Evolutionary conservation across 441 rosid species (phyloP).

Genomic region (Aquilaria agallochum): DNA sequence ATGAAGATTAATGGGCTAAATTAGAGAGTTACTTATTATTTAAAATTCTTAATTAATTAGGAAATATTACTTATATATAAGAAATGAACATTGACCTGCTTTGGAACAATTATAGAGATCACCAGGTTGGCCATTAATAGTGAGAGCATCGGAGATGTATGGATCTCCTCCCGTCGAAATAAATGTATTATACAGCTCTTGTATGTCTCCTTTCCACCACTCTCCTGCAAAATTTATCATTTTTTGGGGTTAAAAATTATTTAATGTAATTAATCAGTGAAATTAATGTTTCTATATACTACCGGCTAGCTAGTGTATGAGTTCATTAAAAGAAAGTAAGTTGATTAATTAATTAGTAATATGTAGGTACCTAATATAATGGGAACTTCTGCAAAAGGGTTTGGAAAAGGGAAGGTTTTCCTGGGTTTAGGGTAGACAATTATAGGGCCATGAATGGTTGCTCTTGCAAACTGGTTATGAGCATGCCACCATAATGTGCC

Average conservation of each 20-base stretch:
- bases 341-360: too few species aligned
- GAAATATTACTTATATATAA: too few species aligned
- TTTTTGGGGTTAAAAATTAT: too few species aligned
- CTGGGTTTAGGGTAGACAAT: conserved; percentile 29
- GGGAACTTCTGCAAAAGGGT: conserved; percentile 18
- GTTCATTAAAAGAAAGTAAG: too few species aligned
- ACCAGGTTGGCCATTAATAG: conserved; percentile 44
- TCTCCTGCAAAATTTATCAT: conserved; percentile 17
- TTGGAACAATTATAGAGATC: conserved; percentile 30
- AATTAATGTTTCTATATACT: too few species aligned
- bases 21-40: too few species aligned
- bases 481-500: conserved; percentile 80
- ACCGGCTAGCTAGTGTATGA: too few species aligned
- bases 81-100: too few species aligned
- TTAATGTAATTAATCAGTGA: too few species aligned
- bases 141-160: conserved; percentile 30
- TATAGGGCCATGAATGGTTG: conserved; percentile 54
- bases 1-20: too few species aligned
- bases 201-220: conserved; percentile 37
- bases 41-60: too few species aligned
- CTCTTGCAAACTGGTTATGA: conserved; percentile 56
- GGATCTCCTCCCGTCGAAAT: conserved; percentile 20
- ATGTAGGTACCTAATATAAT: not conserved
- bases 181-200: conserved; percentile 9
- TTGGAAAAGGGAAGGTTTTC: conserved; percentile 10